A percentile compares a stretch with the other conserved stretches of the same genome.
Evolutionary conservation across 23 red algal species (phyloP).

Genomic region (Gracilariopsis chorda): DNA sequence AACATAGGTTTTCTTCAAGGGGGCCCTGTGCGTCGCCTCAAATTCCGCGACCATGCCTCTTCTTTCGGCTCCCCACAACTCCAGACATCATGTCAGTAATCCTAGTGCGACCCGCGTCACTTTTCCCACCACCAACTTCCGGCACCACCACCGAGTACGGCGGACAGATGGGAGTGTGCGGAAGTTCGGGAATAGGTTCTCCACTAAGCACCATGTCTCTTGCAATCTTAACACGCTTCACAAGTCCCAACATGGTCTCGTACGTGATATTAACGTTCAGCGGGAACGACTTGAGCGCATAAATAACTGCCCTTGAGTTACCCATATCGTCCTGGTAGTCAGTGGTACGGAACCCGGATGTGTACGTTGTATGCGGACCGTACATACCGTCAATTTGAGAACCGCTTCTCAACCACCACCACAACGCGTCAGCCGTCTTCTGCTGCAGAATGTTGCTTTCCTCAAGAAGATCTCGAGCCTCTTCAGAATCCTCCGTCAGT

Average conservation of each 20-base stretch:
- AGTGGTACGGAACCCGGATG: conserved; percentile 47
- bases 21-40: no score
- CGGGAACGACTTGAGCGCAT: conserved; percentile 47
- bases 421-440: conserved; percentile 17
- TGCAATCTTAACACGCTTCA: conserved; percentile 9
- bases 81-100: conserved; percentile 27
- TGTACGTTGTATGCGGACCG: conserved; percentile 14
- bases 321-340: conserved; percentile 36
- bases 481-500: not conserved
- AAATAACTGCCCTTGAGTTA: not conserved
- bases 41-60: not conserved
- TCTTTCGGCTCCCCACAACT: conserved; percentile 19
- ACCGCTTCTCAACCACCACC: conserved; percentile 15
- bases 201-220: not conserved
- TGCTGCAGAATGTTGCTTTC: conserved; percentile 6
- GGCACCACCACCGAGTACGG: conserved; percentile 10
- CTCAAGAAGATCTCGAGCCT: not conserved
- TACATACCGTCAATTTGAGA: conserved; percentile 27
- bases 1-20: no score
- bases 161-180: not conserved
- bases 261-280: conserved; percentile 44
- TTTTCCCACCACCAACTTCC: not conserved
- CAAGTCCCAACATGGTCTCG: not conserved
- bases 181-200: not conserved
- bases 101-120: not conserved